These are phyloP conservation scores for Pythium phragmitis DNA, from an alignment of 352 stramenopile species.

Conservation along the genomic window DNA sequence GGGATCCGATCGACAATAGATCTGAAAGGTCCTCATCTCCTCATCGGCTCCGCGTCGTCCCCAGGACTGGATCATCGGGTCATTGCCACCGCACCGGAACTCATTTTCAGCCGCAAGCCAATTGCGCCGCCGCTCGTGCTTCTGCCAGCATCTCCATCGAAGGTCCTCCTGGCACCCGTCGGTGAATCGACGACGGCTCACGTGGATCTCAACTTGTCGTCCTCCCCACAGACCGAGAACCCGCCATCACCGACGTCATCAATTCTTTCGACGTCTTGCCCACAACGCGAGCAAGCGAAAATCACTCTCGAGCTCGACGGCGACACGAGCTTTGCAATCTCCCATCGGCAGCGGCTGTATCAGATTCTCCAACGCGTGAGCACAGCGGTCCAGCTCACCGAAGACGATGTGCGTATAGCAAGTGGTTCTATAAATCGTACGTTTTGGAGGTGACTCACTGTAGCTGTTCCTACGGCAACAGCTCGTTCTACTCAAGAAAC, in stretches of 20 bases:
- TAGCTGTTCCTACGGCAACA: conserved; percentile 7
- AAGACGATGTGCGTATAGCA: conserved; percentile 48
- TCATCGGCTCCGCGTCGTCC: background rate
- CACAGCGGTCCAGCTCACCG: conserved; percentile 38
- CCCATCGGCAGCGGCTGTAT: conserved; percentile 58
- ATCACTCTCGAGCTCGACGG: conserved; percentile 49
- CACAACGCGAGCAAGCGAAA: conserved; percentile 45
- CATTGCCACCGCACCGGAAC: conserved; percentile 8
- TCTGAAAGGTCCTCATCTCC: background rate
- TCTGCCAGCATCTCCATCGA: conserved; percentile 14
- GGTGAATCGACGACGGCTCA: background rate
- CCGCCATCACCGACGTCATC: conserved; percentile 14
- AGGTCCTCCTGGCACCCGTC: conserved; percentile 8
- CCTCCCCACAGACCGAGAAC: background rate
- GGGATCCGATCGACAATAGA: background rate
- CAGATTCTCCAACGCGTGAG: conserved; percentile 63
- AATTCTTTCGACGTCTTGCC: conserved; percentile 25
- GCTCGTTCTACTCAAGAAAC: conserved; percentile 66
- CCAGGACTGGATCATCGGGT: conserved; percentile 2
- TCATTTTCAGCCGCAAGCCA: conserved; percentile 6
- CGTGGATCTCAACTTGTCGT: background rate
- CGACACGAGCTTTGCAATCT: conserved; percentile 40
- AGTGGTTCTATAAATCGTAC: background rate
- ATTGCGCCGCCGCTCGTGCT: conserved; percentile 13
- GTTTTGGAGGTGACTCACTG: background rate